Base-by-base conservation (phyloP, 2,329 filamentous ascomycete genomes). In the Myriosclerotinia scirpicola region DNA sequence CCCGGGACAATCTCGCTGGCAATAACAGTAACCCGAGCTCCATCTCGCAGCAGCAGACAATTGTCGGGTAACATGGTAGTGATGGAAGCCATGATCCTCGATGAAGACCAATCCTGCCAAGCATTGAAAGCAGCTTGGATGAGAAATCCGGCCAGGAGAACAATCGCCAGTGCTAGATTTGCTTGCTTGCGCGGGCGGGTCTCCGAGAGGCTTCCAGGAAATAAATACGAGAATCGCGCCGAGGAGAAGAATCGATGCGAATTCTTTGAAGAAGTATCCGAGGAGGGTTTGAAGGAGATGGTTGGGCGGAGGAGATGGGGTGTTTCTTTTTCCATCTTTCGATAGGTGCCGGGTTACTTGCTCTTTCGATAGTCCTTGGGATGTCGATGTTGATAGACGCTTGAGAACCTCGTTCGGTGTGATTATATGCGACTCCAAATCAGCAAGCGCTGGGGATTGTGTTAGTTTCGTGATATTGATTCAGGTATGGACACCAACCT, bases 41-140 rank as follows among this genome's bases (percentile, higher is more conserved):
- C 83, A 68, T 90, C 84, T 38, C 90, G 85, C 8, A 89, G 77
- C 11, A 90, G 82, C 22, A 87, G 79, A 71, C 87, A 91, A 67
- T 87, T 82, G 70, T 91, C 89, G 0, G 90, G 90, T 11, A 93
- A 81, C 89, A 93, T 90, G n/a, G 83, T 87, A 60, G 87, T 90
- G 75, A 93, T 93, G 0, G 88, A 91, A 30, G 86, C 85, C 90
- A 93, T 93, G 65, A 92, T 89, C 8, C 86, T 54, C 6, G 85
- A 89, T 0, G 88, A 90, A 5, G 89, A 91, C 85, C 89, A 93
- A 75, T 93, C 90, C 73, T 88, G 86, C 80, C 83, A 89, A 73
- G 84, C 83, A 73, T 87, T 87, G 78, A 92, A 92, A 2, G 80
- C 83, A 15, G 88, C 90, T 72, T 89, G 86, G 54, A 89, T 84